These are phyloP conservation scores for Phylloporus sp. DNA, from an alignment of 768 basidiomycete species.

Conservation along the genomic window DNA sequence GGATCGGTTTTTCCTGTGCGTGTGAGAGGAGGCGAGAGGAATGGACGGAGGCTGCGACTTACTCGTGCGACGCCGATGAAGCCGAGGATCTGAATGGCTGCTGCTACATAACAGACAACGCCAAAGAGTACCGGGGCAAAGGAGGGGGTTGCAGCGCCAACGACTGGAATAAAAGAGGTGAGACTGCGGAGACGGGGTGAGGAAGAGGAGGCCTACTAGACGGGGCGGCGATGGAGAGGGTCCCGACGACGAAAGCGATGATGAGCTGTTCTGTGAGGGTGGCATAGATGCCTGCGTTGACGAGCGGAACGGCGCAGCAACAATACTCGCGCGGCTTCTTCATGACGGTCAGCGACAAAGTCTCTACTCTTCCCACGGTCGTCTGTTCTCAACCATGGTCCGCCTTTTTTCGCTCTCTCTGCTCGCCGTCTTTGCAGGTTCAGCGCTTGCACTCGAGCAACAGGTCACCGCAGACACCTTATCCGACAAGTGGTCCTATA, in stretches of 20 bases:
- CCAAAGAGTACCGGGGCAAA: slow-evolving; percentile 73
- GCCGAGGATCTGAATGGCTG: slow-evolving; percentile 74
- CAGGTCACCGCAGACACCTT: slow-evolving; percentile 26
- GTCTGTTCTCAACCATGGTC: slow-evolving; percentile 30
- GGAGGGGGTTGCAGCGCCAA: slow-evolving; percentile 78
- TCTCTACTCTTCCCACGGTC: too few relatives aligned
- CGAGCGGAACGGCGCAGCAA: slow-evolving; percentile 86
- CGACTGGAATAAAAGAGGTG: slow-evolving; percentile 47
- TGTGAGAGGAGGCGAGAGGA: slow-evolving; percentile 3
- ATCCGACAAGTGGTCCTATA: slow-evolving; percentile 57
- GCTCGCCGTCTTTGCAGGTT: slow-evolving; percentile 24
- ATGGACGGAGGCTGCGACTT: neutral
- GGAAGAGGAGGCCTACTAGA: slow-evolving; percentile 51
- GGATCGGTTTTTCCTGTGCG: slow-evolving; percentile 56
- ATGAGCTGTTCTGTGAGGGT: slow-evolving; percentile 74
- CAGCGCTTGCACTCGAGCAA: slow-evolving; percentile 31
- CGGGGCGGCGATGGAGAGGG: slow-evolving; percentile 72
- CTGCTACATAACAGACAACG: slow-evolving; percentile 69
- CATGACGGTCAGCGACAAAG: too few relatives aligned
- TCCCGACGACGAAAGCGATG: slow-evolving; percentile 60
- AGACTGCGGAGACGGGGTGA: slow-evolving; percentile 4
- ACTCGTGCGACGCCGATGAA: slow-evolving; percentile 82
- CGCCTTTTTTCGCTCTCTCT: slow-evolving; percentile 24
- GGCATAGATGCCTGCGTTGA: slow-evolving; percentile 87
- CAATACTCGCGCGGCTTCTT: slow-evolving; percentile 85